Evolutionary conservation across 108 stramenopile genomes (phyloP), one percentile per base, ranked within the genome.

Genomic region (Nitzschia putrida): DNA sequence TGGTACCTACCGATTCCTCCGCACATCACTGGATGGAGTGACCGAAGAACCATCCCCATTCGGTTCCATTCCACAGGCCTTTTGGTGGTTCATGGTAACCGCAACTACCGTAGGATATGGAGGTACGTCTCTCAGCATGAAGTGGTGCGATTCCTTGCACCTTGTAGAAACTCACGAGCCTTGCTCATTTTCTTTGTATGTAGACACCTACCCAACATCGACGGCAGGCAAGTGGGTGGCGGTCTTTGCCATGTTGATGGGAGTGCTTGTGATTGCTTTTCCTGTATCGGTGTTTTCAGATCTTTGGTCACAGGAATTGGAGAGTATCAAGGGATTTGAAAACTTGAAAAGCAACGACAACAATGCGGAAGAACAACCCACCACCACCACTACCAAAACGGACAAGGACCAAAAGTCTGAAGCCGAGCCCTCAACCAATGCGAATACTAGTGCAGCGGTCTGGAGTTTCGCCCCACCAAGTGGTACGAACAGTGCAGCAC

Each of bases 41-140:
- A 82, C 77, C 3, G 81, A 81, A 72, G 87, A 88, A 72, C 61
- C 61, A 10, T 69, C 78, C 22, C 89, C 89, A 9, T 91, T 91
- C 74, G 49, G 43, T 1, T 74, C 72, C 51, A 88, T 91, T 29
- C 87, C 90, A 39, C 58, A 61, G 44, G 71, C 82, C 12, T 84
- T 85, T 72, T 89, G 85, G 83, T 91, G 90, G 90, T 91, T 91
- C 76, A 63, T 91, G 18, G 87, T 88, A 16, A 88, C 90, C 14
- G 83, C 83, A n/a, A 88, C 87, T n/a, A 85, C 87, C 3, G 83
- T 88, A 8, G 86, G 81, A 58, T 85, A 84, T 55, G 82, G 83
- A 42, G 85, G 77, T 73, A 79, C 29, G 66, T 65, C 13, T 0
- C 10, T 8, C n/a, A 18, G 6, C 18, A 5, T 49, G 6, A 3